phyloP scores from a whole-genome alignment of 352 stramenopile genomes.

The Phytophthora megakarya region DNA sequence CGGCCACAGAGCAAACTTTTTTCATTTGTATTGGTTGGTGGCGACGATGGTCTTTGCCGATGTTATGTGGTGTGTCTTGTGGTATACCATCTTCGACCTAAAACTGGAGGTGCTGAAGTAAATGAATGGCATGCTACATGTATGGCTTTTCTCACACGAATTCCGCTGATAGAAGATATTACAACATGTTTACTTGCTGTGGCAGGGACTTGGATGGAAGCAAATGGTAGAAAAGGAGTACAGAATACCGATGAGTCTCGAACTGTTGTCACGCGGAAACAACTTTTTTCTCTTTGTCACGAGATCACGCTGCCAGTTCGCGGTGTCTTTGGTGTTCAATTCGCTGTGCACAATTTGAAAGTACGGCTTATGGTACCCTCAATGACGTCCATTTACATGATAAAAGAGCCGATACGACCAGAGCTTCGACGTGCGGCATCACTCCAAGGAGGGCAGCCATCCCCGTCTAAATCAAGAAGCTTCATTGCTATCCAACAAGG shows the following conservation, averaged over 20 bases:
- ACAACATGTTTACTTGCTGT: conserved; percentile 61
- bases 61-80: conserved; percentile 78
- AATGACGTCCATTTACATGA: conserved; percentile 61
- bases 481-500: conserved; percentile 57
- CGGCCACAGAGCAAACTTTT: conserved; percentile 65
- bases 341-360: conserved; percentile 41
- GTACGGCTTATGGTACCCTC: conserved; percentile 57
- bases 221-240: conserved; percentile 4
- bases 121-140: conserved; percentile 70
- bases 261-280: conserved; percentile 31
- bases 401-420: conserved; percentile 17
- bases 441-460: conserved; percentile 30
- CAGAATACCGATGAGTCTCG: neutral
- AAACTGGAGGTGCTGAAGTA: conserved; percentile 10
- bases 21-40: conserved; percentile 82
- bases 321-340: conserved; percentile 67
- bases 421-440: conserved; percentile 30
- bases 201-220: conserved; percentile 52
- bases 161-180: conserved; percentile 66
- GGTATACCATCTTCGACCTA: conserved; percentile 56
- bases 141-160: conserved; percentile 71
- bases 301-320: conserved; percentile 63
- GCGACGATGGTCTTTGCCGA: conserved; percentile 66
- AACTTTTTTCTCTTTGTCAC: conserved; percentile 61
- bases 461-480: conserved; percentile 50